Percentiles rank a stretch among this genome's conserved stretches.
These are phyloP conservation scores for apple (Malus domestica) DNA, from an alignment of 306 rosid species.

Conservation along the genomic window DNA sequence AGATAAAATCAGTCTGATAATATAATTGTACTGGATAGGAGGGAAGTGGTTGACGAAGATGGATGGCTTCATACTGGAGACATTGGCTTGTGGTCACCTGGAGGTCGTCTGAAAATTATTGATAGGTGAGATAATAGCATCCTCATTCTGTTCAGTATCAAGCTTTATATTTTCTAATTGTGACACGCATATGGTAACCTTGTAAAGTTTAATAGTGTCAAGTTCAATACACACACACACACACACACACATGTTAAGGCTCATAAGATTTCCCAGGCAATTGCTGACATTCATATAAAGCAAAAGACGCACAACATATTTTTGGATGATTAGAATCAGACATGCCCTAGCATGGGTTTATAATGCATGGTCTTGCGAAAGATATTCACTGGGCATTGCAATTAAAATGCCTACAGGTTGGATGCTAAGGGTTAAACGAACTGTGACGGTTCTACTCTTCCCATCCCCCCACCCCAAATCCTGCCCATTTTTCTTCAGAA, in stretches of 20 bases:
- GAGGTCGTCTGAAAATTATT: slow-evolving; percentile 91
- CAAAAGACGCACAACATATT: neutral
- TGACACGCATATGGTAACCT: neutral
- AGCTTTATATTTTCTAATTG: neutral
- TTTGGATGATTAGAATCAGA: neutral
- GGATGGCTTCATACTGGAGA: slow-evolving; percentile 99
- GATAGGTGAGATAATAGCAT: slow-evolving; percentile 57
- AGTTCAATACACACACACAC: neutral
- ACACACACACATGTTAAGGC: neutral
- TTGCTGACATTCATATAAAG: neutral
- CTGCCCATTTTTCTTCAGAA: neutral
- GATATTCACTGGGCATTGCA: neutral
- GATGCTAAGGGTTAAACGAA: neutral
- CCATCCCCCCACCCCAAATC: neutral
- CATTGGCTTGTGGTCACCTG: slow-evolving; percentile 79
- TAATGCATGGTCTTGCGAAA: neutral
- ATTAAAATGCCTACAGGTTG: neutral
- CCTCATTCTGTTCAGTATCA: neutral
- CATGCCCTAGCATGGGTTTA: neutral
- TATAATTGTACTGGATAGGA: slow-evolving; percentile 47
- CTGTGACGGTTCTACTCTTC: neutral
- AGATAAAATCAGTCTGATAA: slow-evolving; percentile 18
- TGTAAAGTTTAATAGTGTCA: neutral
- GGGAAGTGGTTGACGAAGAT: slow-evolving; percentile 81
- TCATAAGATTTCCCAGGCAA: neutral